phyloP scores from a whole-genome alignment of 2,329 filamentous ascomycete species.

The Dryadomyces quercus-mongolicae region DNA sequence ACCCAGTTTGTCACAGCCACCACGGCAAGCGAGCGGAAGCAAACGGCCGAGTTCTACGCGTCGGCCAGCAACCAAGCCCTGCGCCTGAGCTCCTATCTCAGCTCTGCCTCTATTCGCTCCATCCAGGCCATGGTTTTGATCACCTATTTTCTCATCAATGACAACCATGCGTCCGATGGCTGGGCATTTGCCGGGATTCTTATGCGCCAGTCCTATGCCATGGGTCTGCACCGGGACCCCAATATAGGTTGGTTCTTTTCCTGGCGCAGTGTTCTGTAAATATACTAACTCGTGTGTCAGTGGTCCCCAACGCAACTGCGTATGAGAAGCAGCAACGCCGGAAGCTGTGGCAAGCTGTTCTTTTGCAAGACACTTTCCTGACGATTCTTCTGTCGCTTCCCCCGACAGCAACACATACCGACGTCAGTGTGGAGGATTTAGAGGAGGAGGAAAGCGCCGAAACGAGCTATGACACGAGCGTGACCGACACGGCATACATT shows the following conservation, averaged over 20 bases:
- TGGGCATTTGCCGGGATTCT: slow-evolving; percentile 73
- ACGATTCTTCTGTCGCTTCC: slow-evolving; percentile 68
- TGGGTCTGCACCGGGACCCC: slow-evolving; percentile 70
- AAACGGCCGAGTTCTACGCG: slow-evolving; percentile 71
- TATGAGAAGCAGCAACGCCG: slow-evolving; percentile 69
- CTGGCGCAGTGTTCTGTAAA: background rate
- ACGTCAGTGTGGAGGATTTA: slow-evolving; percentile 64
- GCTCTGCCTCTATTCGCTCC: slow-evolving; percentile 58
- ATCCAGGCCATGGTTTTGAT: slow-evolving; percentile 76
- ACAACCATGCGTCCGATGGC: slow-evolving; percentile 72
- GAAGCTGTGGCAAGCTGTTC: slow-evolving; percentile 72
- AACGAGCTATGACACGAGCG: slow-evolving; percentile 42
- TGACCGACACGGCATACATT: slow-evolving; percentile 59
- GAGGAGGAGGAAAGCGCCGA: slow-evolving; percentile 41
- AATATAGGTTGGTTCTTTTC: slow-evolving; percentile 45
- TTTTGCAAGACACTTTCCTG: slow-evolving; percentile 71
- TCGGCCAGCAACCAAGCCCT: slow-evolving; percentile 70
- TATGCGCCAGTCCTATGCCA: slow-evolving; percentile 67
- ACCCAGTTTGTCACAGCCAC: slow-evolving; percentile 61
- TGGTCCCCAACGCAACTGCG: slow-evolving; percentile 50
- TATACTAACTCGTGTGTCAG: slow-evolving; percentile 17
- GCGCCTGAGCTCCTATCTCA: slow-evolving; percentile 64
- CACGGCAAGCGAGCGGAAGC: slow-evolving; percentile 50
- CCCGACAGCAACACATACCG: slow-evolving; percentile 66
- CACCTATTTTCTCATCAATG: slow-evolving; percentile 74